Conservation (phyloP, 2,329 filamentous ascomycete species). For the Pseudogymnoascus sp. region DNA sequence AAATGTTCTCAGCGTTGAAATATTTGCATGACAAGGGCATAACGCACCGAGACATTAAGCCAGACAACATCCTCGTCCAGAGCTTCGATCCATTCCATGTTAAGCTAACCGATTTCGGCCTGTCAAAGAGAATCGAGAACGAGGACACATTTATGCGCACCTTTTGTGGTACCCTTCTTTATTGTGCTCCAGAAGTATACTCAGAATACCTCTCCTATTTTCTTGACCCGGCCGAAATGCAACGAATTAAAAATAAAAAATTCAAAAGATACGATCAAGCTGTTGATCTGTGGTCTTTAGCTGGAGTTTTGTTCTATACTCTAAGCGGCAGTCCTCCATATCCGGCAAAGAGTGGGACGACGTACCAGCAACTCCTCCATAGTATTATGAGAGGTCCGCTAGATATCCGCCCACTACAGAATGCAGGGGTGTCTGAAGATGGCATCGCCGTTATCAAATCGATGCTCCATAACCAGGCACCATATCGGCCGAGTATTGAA, state of each 20-base stretch:
- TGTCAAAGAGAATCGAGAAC: slow-evolving; percentile 88
- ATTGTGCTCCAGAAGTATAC: slow-evolving; percentile 95
- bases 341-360: slow-evolving; percentile 65
- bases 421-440: slow-evolving; percentile 49
- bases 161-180: slow-evolving; percentile 91
- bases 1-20: slow-evolving; percentile 72
- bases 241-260: slow-evolving; percentile 23
- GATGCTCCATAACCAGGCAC: slow-evolving; percentile 79
- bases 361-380: slow-evolving; percentile 71
- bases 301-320: slow-evolving; percentile 81
- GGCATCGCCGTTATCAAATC: slow-evolving; percentile 66
- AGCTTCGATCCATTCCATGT: slow-evolving; percentile 66
- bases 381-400: slow-evolving; percentile 76
- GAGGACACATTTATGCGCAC: slow-evolving; percentile 83
- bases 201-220: slow-evolving; percentile 63
- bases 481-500: slow-evolving; percentile 63
- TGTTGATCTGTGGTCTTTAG: slow-evolving; percentile 94
- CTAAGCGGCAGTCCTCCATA: slow-evolving; percentile 77
- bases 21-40: slow-evolving; percentile 86
- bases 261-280: slow-evolving; percentile 74
- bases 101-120: slow-evolving; percentile 91
- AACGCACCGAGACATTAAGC: slow-evolving; percentile 97
- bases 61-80: slow-evolving; percentile 88
- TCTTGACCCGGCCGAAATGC: slow-evolving; percentile 46
- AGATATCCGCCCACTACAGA: slow-evolving; percentile 55